Evolutionary conservation across 352 stramenopile genomes (phyloP), one percentile per base, ranked within the genome.

Genomic region (Phytopythium chamaehyphon): DNA sequence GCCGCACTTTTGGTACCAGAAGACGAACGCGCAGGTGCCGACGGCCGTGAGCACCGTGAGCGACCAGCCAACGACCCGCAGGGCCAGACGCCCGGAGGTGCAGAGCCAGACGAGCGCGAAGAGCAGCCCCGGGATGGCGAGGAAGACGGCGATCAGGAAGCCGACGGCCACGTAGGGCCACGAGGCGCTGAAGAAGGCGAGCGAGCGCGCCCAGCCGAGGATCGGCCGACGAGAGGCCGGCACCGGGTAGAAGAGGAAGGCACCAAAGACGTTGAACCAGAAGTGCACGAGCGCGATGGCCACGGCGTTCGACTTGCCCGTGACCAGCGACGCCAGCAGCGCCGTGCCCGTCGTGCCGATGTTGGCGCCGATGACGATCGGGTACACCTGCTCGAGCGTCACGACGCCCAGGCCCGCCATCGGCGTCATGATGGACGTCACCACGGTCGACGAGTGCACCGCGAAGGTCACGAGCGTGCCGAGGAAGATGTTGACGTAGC

Each of bases 201-300:
- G 62, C 4, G 73, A 65, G 5, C 69, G 71, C 11, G 90, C 86
- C 59, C 71, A 86, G 44, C 62, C 51, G 28, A 97, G 56, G 46
- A 95, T 87, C 47, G 93, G 69, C 31, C 61, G 62, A 22, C 92
- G 76, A 54, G 93, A 95, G 60, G 86, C 67, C 24, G 90, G 88
- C 57, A 97, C 75, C 33, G 88, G 88, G 65, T 96, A 98, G 73
- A 92, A 98, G 28, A 97, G 78, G 38, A 97, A 48, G 46, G 96
- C 71, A 44, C 90, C 88, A 45, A 87, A 86, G 15, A 97, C 62
- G 66, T 97, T 98, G 76, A 98, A 97, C 59, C 90, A 94, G 40
- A 97, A 86, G 67, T 98, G 90, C 39, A 80, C 81, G 24, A 97
- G 73, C 26, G 89, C 92, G 33, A 97, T 85, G 53, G 94, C 86